These are phyloP conservation scores for Rubus parviflorus DNA, from an alignment of 306 rosid species.

Conservation along the genomic window DNA sequence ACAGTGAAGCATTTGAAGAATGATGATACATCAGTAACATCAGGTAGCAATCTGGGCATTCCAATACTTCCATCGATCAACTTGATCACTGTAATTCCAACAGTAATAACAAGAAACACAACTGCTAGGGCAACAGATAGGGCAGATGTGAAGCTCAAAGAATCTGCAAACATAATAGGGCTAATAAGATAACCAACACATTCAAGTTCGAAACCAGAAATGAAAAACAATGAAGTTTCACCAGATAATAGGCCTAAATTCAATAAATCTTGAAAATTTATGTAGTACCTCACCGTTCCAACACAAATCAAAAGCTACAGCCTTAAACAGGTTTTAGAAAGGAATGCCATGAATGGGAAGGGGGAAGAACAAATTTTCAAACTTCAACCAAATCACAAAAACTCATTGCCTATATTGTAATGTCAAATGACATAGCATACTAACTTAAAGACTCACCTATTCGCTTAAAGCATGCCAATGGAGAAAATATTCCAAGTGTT, in stretches of 20 bases:
- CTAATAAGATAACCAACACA: slow-evolving; percentile 21
- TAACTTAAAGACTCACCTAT: slow-evolving; percentile 52
- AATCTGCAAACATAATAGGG: slow-evolving; percentile 63
- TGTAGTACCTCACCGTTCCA: not conserved
- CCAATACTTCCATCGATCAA: slow-evolving; percentile 60
- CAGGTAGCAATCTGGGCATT: slow-evolving; percentile 79
- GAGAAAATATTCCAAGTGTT: slow-evolving; percentile 60
- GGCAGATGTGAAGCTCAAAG: slow-evolving; percentile 83
- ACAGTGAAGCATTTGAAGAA: slow-evolving; percentile 67
- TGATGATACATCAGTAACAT: slow-evolving; percentile 53
- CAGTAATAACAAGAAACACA: slow-evolving; percentile 76
- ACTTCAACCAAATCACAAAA: not conserved
- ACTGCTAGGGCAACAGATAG: slow-evolving; percentile 79
- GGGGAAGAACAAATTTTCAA: not conserved
- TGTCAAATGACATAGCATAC: not conserved
- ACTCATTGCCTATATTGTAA: not conserved
- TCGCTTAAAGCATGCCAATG: slow-evolving; percentile 71
- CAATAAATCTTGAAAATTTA: slow-evolving; percentile 7
- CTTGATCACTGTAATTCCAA: slow-evolving; percentile 76
- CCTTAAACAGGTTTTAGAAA: not conserved
- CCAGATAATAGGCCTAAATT: not conserved
- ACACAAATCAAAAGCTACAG: slow-evolving; percentile 6
- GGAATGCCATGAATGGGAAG: not conserved
- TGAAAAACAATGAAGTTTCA: not conserved
- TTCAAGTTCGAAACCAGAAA: not conserved